Conservation (phyloP, 23 red algal genomes). For the Cyanidioschyzon merolae region DNA sequence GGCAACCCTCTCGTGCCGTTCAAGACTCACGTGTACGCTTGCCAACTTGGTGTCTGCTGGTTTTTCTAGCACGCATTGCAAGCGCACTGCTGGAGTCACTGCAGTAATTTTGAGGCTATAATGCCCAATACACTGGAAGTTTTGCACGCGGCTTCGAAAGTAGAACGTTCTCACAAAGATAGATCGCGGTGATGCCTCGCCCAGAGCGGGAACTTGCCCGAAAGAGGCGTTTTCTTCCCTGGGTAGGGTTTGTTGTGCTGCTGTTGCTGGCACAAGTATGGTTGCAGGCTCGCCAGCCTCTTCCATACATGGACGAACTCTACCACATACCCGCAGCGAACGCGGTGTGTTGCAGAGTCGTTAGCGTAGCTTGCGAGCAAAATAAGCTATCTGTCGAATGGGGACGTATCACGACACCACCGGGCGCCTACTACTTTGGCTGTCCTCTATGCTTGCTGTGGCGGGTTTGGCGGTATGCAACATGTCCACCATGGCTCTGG, state of each 20-base stretch:
- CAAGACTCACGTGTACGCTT: too few species aligned
- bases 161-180: too few species aligned
- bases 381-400: background rate
- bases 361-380: background rate
- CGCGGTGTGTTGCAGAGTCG: background rate
- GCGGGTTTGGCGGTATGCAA: background rate
- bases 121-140: too few species aligned
- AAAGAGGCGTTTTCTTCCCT: too few species aligned
- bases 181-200: too few species aligned
- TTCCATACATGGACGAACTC: constrained; percentile 7
- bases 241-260: background rate
- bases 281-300: background rate
- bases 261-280: background rate
- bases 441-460: background rate
- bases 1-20: too few species aligned
- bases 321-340: background rate
- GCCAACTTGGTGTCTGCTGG: too few species aligned
- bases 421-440: background rate
- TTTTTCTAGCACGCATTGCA: too few species aligned
- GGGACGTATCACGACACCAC: background rate
- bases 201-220: too few species aligned
- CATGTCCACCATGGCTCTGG: background rate
- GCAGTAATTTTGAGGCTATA: too few species aligned
- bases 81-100: too few species aligned
- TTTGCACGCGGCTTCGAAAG: too few species aligned